Percentiles rank a stretch among this genome's conserved stretches.
Evolutionary conservation across 176 grass and related monocot species (phyloP).

Genomic region (Rhynchospora pubera): DNA sequence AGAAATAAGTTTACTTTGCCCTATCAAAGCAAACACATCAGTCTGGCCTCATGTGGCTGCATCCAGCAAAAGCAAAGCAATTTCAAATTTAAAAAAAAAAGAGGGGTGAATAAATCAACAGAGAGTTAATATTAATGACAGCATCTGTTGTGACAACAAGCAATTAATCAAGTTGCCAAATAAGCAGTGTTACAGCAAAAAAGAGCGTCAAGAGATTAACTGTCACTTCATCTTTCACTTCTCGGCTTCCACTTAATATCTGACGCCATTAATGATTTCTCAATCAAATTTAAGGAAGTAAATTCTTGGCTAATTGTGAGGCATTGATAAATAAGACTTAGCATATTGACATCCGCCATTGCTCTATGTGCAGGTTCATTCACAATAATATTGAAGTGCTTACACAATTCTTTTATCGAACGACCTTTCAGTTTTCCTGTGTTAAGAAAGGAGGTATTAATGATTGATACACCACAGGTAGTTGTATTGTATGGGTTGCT

Average conservation of each 20-base stretch:
- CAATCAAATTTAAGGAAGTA: conserved; percentile 28
- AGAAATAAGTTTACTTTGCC: too few species aligned
- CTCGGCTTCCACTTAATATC: conserved; percentile 30
- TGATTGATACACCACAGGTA: neutral
- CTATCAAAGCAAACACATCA: too few species aligned
- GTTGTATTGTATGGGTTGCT: neutral
- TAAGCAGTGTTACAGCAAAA: neutral
- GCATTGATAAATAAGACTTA: conserved; percentile 47
- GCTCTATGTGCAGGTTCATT: conserved; percentile 47
- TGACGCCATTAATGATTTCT: conserved; percentile 29
- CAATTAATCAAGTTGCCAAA: conserved; percentile 5
- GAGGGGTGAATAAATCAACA: neutral
- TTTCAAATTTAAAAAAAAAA: neutral
- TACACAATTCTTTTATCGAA: conserved; percentile 28
- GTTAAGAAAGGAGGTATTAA: conserved; percentile 20
- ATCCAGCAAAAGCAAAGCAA: neutral
- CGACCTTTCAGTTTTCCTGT: conserved; percentile 30
- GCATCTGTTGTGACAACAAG: neutral
- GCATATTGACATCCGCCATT: conserved; percentile 53
- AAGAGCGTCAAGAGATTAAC: neutral
- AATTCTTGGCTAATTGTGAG: conserved; percentile 49
- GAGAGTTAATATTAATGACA: neutral
- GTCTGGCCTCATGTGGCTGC: too few species aligned
- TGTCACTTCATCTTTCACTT: conserved; percentile 12
- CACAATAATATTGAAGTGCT: conserved; percentile 30